A percentile compares a stretch with the other conserved stretches of the same genome.
These are phyloP conservation scores for Solanum chaucha DNA, from an alignment of 257 asterid species.

Conservation along the genomic window DNA sequence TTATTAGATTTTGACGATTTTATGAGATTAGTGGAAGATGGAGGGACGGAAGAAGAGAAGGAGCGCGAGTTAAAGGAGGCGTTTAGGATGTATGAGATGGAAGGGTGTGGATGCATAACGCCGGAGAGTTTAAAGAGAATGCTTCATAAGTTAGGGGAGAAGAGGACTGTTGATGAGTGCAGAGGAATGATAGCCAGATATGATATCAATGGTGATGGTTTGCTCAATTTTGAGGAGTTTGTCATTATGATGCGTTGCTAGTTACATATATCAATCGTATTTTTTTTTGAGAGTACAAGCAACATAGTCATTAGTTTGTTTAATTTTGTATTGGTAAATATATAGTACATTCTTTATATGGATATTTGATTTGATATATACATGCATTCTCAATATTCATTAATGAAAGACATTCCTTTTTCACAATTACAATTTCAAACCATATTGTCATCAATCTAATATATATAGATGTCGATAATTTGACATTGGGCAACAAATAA, in stretches of 20 bases:
- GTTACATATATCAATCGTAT: not conserved
- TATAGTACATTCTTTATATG: not conserved
- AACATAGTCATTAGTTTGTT: not conserved
- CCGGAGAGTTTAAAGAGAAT: constrained; percentile 49
- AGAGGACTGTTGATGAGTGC: constrained; percentile 33
- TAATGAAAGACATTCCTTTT: no score
- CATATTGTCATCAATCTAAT: not conserved
- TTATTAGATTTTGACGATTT: constrained; percentile 36
- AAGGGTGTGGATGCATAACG: constrained; percentile 44
- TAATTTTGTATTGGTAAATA: not conserved
- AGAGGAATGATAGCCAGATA: constrained; percentile 38
- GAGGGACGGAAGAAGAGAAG: constrained; percentile 40
- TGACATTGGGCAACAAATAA: no score
- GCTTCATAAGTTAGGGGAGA: constrained; percentile 51
- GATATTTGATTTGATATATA: not conserved
- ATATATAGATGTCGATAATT: no score
- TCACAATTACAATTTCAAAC: no score
- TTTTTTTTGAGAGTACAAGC: not conserved
- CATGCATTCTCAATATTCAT: not conserved
- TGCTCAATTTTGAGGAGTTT: constrained; percentile 55
- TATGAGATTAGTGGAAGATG: constrained; percentile 37
- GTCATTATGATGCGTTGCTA: constrained; percentile 42
- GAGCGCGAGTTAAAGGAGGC: constrained; percentile 36
- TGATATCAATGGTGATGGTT: constrained; percentile 63
- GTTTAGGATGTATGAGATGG: constrained; percentile 48